phyloP scores from a whole-genome alignment of 2,329 filamentous ascomycete species.

The Penicillium rolfsii region DNA sequence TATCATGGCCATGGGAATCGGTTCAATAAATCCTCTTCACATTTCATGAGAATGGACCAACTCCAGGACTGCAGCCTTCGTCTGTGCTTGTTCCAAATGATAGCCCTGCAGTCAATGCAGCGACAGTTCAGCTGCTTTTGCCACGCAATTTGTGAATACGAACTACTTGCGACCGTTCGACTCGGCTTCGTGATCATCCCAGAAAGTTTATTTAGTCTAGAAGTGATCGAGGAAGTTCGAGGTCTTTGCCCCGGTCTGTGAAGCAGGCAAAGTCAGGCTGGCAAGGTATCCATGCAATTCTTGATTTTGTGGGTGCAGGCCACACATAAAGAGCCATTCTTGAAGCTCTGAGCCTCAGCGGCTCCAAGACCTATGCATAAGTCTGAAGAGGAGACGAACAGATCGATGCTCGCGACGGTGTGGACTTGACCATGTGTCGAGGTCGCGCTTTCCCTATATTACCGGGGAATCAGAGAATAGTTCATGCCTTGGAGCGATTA shows the following conservation, averaged over 20 bases:
- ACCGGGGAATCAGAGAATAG: slow-evolving; percentile 26
- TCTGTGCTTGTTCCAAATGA: slow-evolving; percentile 45
- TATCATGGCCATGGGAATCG: slow-evolving; percentile 16
- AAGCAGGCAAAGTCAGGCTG: slow-evolving; percentile 3
- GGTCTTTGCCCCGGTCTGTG: neutral
- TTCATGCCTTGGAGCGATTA: slow-evolving; percentile 28
- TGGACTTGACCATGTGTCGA: slow-evolving; percentile 29
- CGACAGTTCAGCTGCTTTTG: slow-evolving; percentile 45
- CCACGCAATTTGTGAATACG: slow-evolving; percentile 33
- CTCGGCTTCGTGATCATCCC: slow-evolving; percentile 6
- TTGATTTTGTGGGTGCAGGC: slow-evolving; percentile 39
- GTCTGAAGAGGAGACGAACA: slow-evolving; percentile 33
- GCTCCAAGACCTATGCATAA: slow-evolving; percentile 35
- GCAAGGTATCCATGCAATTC: slow-evolving; percentile 38
- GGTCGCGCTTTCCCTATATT: slow-evolving; percentile 29
- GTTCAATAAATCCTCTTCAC: slow-evolving; percentile 8
- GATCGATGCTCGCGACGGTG: slow-evolving; percentile 31
- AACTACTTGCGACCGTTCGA: slow-evolving; percentile 39
- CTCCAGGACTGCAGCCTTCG: slow-evolving; percentile 13
- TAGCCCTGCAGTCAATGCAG: slow-evolving; percentile 39
- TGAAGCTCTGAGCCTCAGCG: slow-evolving; percentile 29
- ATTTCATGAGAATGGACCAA: slow-evolving; percentile 31
- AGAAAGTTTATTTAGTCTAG: neutral
- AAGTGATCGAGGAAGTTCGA: slow-evolving; percentile 6
- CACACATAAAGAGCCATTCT: slow-evolving; percentile 27